Conservation (phyloP, 257 asterid genomes). For the Solanum acaule region DNA sequence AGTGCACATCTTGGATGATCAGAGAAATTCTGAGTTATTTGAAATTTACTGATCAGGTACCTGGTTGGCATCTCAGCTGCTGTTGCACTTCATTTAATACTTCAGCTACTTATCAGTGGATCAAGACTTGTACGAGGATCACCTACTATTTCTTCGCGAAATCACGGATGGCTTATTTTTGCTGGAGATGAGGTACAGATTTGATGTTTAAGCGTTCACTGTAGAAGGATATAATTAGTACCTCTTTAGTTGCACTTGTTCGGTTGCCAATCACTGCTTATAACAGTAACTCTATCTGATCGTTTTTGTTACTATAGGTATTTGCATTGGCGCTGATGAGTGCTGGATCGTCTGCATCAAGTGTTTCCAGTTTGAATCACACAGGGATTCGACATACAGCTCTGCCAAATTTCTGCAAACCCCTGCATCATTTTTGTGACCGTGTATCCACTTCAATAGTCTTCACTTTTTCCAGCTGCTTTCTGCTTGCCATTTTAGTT, state of each 20-base stretch:
- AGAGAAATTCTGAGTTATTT: background rate
- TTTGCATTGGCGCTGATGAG: slow-evolving; percentile 74
- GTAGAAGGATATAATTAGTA: background rate
- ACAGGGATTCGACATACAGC: slow-evolving; percentile 69
- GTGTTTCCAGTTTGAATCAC: slow-evolving; percentile 71
- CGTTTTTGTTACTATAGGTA: slow-evolving; percentile 19
- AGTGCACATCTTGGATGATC: background rate
- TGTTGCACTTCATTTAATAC: slow-evolving; percentile 56
- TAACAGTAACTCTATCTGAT: background rate
- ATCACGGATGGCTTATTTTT: slow-evolving; percentile 72
- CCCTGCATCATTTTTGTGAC: slow-evolving; percentile 57
- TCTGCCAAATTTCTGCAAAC: slow-evolving; percentile 79
- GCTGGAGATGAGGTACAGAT: slow-evolving; percentile 74
- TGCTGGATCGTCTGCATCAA: slow-evolving; percentile 88
- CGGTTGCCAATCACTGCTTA: background rate
- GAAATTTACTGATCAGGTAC: slow-evolving; percentile 34
- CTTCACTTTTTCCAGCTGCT: slow-evolving; percentile 54
- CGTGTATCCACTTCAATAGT: slow-evolving; percentile 69
- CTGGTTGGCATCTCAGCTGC: slow-evolving; percentile 76
- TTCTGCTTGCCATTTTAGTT: slow-evolving; percentile 50
- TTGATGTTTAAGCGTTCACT: background rate
- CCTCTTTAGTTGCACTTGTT: background rate
- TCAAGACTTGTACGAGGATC: slow-evolving; percentile 36
- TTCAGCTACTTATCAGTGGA: slow-evolving; percentile 48
- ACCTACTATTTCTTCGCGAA: slow-evolving; percentile 37